A percentile compares a stretch with the other conserved stretches of the same genome.
phyloP scores from a whole-genome alignment of 2,329 filamentous ascomycete species.

The Ophiostoma sp. region DNA sequence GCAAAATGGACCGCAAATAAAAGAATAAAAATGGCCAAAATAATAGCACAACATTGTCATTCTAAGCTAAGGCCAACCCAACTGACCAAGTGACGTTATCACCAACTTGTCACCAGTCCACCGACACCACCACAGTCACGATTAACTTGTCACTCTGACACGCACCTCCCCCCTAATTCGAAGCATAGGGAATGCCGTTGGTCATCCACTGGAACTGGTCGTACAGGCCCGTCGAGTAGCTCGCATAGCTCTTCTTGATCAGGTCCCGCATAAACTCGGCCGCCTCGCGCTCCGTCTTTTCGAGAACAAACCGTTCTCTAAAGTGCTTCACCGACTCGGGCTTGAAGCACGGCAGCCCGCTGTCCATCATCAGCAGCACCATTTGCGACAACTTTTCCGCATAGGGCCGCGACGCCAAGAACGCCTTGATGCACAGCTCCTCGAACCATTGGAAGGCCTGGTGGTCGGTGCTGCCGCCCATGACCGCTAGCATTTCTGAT shows the following conservation, averaged over 20 bases:
- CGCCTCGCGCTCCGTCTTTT: conserved; percentile 87
- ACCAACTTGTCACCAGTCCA: neutral
- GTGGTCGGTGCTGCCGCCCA: conserved; percentile 82
- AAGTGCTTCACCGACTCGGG: conserved; percentile 93
- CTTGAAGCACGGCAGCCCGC: conserved; percentile 95
- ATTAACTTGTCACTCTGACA: no score
- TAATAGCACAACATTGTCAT: neutral
- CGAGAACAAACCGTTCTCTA: conserved; percentile 85
- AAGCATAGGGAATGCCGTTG: conserved; percentile 32
- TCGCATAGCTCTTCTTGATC: conserved; percentile 85
- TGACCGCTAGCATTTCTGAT: conserved; percentile 96
- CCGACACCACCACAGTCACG: no score
- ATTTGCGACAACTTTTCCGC: conserved; percentile 87
- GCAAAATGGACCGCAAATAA: no score
- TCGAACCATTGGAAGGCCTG: conserved; percentile 96
- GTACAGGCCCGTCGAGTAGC: conserved; percentile 90
- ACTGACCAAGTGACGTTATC: no score
- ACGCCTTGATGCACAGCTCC: conserved; percentile 92
- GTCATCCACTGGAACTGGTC: conserved; percentile 79
- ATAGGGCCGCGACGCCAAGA: conserved; percentile 83
- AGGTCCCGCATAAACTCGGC: conserved; percentile 91
- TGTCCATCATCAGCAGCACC: conserved; percentile 93
- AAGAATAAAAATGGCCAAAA: neutral
- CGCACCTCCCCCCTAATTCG: conserved; percentile 28
- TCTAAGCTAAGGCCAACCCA: neutral